Conservation (phyloP, 805 yeast species). For the Candida golubevii region DNA sequence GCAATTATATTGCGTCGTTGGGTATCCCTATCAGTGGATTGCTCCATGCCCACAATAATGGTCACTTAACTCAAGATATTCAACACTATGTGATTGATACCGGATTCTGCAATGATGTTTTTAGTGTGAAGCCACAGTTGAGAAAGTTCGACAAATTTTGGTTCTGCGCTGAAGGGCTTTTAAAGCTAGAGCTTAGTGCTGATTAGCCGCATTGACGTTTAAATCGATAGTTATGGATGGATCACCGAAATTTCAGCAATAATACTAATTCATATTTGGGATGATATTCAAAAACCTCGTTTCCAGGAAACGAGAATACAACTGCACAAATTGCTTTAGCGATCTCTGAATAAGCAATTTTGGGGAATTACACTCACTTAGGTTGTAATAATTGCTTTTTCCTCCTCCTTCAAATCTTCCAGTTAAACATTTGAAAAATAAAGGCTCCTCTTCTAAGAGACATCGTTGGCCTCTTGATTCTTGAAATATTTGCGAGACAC, state of each 20-base stretch:
- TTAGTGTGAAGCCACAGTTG: slow-evolving; percentile 34
- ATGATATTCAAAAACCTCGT: no score
- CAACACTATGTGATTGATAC: slow-evolving; percentile 62
- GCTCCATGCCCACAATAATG: slow-evolving; percentile 55
- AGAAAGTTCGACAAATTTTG: slow-evolving; percentile 44
- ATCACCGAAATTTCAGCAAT: not conserved
- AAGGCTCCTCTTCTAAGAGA: no score
- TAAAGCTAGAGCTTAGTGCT: slow-evolving; percentile 5
- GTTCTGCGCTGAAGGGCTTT: slow-evolving; percentile 32
- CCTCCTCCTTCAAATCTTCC: no score
- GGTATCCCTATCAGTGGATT: slow-evolving; percentile 72
- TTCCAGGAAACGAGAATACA: no score
- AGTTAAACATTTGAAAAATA: no score
- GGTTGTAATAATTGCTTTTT: no score
- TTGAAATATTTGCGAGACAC: no score
- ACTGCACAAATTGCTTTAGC: no score
- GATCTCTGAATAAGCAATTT: no score
- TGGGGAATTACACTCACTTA: no score
- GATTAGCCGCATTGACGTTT: not conserved
- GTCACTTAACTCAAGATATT: slow-evolving; percentile 39
- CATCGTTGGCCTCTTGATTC: no score
- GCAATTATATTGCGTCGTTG: slow-evolving; percentile 61
- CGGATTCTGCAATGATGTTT: slow-evolving; percentile 63
- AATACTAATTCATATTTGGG: not conserved
- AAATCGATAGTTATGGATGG: no score